phyloP scores from a whole-genome alignment of 1,284 basidiomycete genomes.

The Ustilago nuda region DNA sequence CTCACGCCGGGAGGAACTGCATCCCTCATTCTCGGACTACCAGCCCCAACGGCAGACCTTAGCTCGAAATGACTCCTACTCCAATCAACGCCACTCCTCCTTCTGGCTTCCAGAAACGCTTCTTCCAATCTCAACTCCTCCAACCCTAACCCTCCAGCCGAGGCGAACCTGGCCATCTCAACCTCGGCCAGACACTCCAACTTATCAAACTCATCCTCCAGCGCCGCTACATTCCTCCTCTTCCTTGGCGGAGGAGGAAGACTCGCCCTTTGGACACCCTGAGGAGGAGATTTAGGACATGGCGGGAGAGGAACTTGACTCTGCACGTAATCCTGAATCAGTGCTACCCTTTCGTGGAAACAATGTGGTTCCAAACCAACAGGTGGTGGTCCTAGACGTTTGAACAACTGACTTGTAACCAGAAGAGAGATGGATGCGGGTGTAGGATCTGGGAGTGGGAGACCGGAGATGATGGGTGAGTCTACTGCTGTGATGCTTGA shows the following conservation, averaged over 20 bases:
- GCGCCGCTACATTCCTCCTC: not conserved
- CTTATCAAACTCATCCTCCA: constrained; percentile 46
- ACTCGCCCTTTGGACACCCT: not conserved
- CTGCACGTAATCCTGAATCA: constrained; percentile 22
- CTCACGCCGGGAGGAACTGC: not conserved
- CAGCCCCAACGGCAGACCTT: not conserved
- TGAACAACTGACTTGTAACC: constrained; percentile 19
- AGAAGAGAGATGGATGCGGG: not conserved
- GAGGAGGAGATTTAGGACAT: not conserved
- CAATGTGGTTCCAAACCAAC: constrained; percentile 13
- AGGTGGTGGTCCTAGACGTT: constrained; percentile 39
- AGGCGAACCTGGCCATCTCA: constrained; percentile 12
- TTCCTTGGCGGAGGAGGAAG: constrained; percentile 5
- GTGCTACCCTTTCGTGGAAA: constrained; percentile 17
- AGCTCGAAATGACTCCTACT: constrained; percentile 22
- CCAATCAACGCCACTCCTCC: constrained; percentile 24
- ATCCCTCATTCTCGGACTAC: not conserved
- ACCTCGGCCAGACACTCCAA: constrained; percentile 35
- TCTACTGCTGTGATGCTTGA: not conserved
- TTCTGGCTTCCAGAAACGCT: constrained; percentile 26
- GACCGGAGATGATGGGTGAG: constrained; percentile 18
- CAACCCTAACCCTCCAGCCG: not conserved
- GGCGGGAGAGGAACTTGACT: constrained; percentile 9
- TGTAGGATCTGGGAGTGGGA: not conserved
- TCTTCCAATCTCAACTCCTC: constrained; percentile 16